Evolutionary conservation across 2,329 filamentous ascomycete species (phyloP), one percentile per base, ranked within the genome.

Genomic region (Incumbomyces delicatus): DNA sequence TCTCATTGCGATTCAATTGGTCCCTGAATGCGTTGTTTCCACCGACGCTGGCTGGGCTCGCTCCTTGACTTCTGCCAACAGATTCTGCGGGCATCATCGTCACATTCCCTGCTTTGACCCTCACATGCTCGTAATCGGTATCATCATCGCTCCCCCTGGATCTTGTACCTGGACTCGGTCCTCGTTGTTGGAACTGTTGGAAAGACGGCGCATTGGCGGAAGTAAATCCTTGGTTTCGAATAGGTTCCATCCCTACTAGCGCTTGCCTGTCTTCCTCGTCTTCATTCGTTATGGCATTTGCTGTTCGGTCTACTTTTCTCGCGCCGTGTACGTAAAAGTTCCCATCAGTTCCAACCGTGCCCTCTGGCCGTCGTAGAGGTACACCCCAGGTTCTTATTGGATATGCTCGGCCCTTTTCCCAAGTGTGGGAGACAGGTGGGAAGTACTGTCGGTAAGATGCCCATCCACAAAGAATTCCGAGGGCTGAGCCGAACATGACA

Each of bases 361-460:
- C 46, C 6, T 51, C 42, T 8, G 52, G 50, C 31, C 52, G 36
- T 39, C 31, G 17, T n/a, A 54, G 35, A 8, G 49, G 47, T 17
- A 62, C 67, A n/a, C 73, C 76, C 76, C 76, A 79, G 20, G 66
- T 68, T 17, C 76, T 69, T 53, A 78, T 78, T 1, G 75, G 73
- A 55, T 77, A 75, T 18, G 76, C 76, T 8, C 76, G 71, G 8
- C 76, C 76, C 57, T 79, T 79, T 50, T 68, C 69, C 72, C 72
- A 76, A 4, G 73, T 64, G 55, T 79, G 72, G 33, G 63, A 66
- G 8, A 79, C 59, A 0, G 76, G 64, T 14, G 76, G 76, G 61
- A 78, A 80, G 57, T 80, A 80, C 58, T 79, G 76, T 38, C 74
- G 67, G 54, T 79, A 80, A 1, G 74, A 64, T 27, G 67, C 64